Evolutionary conservation across 768 basidiomycete species (phyloP).

Genomic region (Hirschioporus abietinus): DNA sequence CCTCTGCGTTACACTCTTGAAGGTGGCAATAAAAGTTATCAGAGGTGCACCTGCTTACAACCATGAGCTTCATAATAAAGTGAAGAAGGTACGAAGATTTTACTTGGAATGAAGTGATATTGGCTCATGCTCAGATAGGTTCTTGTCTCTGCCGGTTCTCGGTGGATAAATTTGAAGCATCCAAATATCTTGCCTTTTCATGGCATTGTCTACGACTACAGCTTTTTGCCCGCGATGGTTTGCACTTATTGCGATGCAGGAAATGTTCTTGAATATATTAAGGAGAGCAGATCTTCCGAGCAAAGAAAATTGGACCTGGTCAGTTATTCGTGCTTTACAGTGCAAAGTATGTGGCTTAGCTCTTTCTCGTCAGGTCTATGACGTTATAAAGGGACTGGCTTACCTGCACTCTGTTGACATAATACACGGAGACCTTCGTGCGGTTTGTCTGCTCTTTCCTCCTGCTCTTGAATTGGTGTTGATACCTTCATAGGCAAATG

Average conservation of each 20-base stretch:
- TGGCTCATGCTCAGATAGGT: slow-evolving; percentile 3
- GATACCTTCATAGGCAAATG: slow-evolving; percentile 2
- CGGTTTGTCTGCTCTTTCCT: not conserved
- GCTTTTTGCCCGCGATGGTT: slow-evolving; percentile 23
- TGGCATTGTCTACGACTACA: slow-evolving; percentile 14
- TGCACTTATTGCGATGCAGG: slow-evolving; percentile 20
- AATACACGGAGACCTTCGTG: slow-evolving; percentile 7
- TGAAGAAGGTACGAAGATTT: slow-evolving; percentile 10
- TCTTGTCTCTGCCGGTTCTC: not conserved
- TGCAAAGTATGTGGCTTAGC: not conserved
- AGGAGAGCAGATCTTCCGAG: not conserved
- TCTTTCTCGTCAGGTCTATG: not conserved
- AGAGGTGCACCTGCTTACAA: slow-evolving; percentile 18
- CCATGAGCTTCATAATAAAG: slow-evolving; percentile 7
- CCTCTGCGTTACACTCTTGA: not conserved
- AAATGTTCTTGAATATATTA: slow-evolving; percentile 20
- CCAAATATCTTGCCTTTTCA: slow-evolving; percentile 20
- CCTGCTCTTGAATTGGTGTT: not conserved
- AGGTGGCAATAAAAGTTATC: slow-evolving; percentile 19
- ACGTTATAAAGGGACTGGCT: not conserved
- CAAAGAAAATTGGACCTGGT: slow-evolving; percentile 5
- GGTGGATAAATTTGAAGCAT: slow-evolving; percentile 18
- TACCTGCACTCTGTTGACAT: slow-evolving; percentile 6
- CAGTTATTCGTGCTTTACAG: not conserved
- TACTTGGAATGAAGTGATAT: not conserved